Evolutionary conservation across 768 basidiomycete species (phyloP).

Genomic region (Cyathus striatus): DNA sequence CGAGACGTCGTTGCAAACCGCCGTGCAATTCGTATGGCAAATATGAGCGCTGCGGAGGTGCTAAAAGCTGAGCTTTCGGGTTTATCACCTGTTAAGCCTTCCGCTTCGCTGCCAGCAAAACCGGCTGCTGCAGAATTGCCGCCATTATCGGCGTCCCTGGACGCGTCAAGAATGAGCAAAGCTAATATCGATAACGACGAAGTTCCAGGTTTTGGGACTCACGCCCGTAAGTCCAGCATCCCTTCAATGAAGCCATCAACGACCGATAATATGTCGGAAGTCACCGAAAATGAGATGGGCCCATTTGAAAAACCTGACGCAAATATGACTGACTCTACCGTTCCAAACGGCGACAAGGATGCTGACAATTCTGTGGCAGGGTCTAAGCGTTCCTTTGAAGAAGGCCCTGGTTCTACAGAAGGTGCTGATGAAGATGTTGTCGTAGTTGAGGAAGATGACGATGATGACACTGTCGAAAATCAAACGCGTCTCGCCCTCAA

Average conservation of each 20-base stretch:
- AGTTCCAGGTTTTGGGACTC: slow-evolving; percentile 33
- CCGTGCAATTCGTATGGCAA: slow-evolving; percentile 88
- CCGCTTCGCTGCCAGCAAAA: slow-evolving; percentile 32
- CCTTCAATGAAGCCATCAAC: slow-evolving; percentile 7
- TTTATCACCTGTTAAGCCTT: slow-evolving; percentile 39
- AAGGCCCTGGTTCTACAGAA: slow-evolving; percentile 34
- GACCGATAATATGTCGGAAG: slow-evolving; percentile 22
- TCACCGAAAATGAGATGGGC: too few relatives aligned
- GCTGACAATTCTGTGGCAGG: slow-evolving; percentile 10
- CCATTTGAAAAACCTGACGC: slow-evolving; percentile 25
- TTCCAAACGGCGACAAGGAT: slow-evolving; percentile 11
- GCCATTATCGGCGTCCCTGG: slow-evolving; percentile 16
- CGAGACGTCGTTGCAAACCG: slow-evolving; percentile 87
- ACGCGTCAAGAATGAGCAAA: background rate
- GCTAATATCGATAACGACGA: slow-evolving; percentile 19
- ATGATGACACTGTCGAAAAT: slow-evolving; percentile 38
- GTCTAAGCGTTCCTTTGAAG: slow-evolving; percentile 45
- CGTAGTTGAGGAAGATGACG: slow-evolving; percentile 47
- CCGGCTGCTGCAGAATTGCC: slow-evolving; percentile 17
- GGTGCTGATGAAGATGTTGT: slow-evolving; percentile 40
- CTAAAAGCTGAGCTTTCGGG: slow-evolving; percentile 86
- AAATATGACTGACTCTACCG: slow-evolving; percentile 15
- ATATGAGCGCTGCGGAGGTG: slow-evolving; percentile 92
- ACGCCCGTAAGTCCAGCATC: slow-evolving; percentile 7
- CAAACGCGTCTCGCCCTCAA: slow-evolving; percentile 53